Base-by-base conservation (phyloP, 2,329 filamentous ascomycete species). In the Coniochaeta ligniaria region DNA sequence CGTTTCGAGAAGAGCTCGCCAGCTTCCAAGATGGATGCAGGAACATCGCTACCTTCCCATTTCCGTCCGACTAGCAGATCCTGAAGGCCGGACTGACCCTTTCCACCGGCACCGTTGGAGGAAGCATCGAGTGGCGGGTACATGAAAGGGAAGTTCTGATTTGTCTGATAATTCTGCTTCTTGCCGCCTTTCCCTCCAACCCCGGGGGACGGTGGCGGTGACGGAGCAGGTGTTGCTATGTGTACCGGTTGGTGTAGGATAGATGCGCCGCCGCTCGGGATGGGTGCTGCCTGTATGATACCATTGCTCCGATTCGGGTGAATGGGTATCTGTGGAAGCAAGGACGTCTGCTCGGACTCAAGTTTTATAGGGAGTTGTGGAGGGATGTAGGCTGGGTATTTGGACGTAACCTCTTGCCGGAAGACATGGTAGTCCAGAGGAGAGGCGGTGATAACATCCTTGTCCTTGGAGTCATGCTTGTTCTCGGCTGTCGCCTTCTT, bases 161-260 rank as follows among this genome's bases (percentile, higher is more conserved):
- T 99, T 0, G 95, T 99, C 73, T 99, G 95, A 69, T 99, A 99
- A 67, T 98, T 99, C 70, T 99, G 95, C 72, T 99, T 99, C 80
- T 99, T 99, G 0, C 90, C 93, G 59, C 90, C 91, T 73, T 98
- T 99, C 0, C 92, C 92, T 28, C 92, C 93, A 36, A 89, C 88
- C 11, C 80, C 83, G 0, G 95, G 95, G 1, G 94, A 97, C 1
- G 95, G 95, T 0, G 95, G 95, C 26, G 95, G 95, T 0, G 95
- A 99, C 1, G 95, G 95, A 0, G 93, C 94, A 0, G 95, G 95
- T 1, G 95, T 99, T n/a, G 95, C 95, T 67, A 99, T 99, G 73
- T 99, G 95, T 6, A 99, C 94, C 6, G 95, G 92, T 69, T 98
- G 94, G 71, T 98, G 87, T 28, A 99, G 82, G 68, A 99, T 98